Percentiles rank a stretch among this genome's conserved stretches.
Evolutionary conservation across 257 asterid species (phyloP).

Genomic region (Solanum piurae): DNA sequence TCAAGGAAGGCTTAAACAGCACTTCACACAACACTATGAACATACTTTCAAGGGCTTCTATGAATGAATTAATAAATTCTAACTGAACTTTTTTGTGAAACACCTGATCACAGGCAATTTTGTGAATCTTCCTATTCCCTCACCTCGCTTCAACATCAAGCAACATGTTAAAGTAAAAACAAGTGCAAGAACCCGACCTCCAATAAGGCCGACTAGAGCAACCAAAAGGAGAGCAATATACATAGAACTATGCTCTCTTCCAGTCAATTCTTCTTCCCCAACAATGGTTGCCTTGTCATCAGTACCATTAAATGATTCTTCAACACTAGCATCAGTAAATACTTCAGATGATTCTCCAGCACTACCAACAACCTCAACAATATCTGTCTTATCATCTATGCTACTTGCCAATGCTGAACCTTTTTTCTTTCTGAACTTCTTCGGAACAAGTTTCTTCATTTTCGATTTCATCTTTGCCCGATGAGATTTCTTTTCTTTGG

Average conservation of each 20-base stretch:
- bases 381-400: not conserved
- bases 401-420: not conserved
- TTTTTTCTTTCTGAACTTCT: constrained; percentile 30
- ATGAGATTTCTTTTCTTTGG: constrained; percentile 23
- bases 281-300: constrained; percentile 2
- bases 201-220: constrained; percentile 52
- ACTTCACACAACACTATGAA: not conserved
- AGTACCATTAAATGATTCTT: not conserved
- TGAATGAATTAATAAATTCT: not conserved
- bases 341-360: not conserved
- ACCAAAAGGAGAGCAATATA: constrained; percentile 26
- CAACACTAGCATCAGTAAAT: not conserved
- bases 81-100: not conserved
- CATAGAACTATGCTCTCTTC: constrained; percentile 1
- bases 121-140: not conserved
- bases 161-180: not conserved
- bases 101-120: not conserved
- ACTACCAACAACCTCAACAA: not conserved
- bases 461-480: constrained; percentile 41
- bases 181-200: constrained; percentile 5
- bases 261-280: not conserved
- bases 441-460: constrained; percentile 47
- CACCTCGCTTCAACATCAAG: not conserved
- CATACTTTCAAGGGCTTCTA: not conserved
- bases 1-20: not conserved